Conservation (phyloP, 345 rosid genomes). For the Durio zibethinus region DNA sequence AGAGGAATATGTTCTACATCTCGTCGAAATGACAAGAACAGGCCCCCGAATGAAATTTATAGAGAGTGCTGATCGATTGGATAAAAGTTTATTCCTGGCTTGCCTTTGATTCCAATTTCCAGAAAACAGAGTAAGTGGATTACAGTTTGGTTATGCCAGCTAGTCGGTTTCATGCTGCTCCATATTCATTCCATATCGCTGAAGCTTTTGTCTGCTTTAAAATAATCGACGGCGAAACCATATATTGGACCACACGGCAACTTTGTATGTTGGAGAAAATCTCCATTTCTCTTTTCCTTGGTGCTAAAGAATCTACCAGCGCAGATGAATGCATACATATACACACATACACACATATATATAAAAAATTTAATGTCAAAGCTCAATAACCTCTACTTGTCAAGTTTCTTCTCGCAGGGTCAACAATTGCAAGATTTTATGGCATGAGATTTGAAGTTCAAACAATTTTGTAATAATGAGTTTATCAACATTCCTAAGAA, state of each 20-base stretch:
- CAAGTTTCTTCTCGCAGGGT: background rate
- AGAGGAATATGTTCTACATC: background rate
- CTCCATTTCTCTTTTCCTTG: background rate
- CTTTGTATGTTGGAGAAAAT: background rate
- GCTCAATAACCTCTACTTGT: background rate
- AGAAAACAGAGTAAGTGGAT: background rate
- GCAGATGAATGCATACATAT: background rate
- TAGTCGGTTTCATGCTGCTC: conserved; percentile 4
- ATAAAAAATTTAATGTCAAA: background rate
- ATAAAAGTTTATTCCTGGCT: background rate
- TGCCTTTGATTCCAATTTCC: background rate
- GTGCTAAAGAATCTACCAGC: background rate
- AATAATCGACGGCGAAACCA: background rate
- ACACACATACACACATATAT: background rate
- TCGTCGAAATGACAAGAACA: background rate
- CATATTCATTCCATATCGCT: conserved; percentile 15
- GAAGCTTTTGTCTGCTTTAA: background rate
- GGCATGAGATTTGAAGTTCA: background rate
- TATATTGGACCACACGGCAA: background rate
- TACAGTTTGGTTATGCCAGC: conserved; percentile 1
- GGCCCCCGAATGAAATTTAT: background rate
- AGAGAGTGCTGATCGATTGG: background rate
- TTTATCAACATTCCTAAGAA: background rate
- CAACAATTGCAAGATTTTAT: background rate
- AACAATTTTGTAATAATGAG: background rate